Base-by-base conservation (phyloP, 2,329 filamentous ascomycete species). In the Raffaelea deltoideospora region DNA sequence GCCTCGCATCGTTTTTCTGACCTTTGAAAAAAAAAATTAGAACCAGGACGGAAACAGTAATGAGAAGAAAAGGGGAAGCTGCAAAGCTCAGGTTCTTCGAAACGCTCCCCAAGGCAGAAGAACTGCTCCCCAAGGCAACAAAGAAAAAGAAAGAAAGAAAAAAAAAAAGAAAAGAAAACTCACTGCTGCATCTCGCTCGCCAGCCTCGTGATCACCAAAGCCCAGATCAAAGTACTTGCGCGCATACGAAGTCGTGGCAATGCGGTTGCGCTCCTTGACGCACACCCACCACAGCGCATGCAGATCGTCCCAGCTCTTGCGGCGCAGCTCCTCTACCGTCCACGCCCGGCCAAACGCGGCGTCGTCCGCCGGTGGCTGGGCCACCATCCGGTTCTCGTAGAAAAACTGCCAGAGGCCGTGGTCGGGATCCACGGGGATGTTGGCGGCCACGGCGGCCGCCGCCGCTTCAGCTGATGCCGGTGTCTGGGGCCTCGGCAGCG, bases 321-420 rank as follows among this genome's bases (percentile, higher is more conserved):
- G 67, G 44, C 87, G 72, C 50, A 98, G 65, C 63, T 98, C 90
- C 59, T 84, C 73, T 8, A 82, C 76, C 10, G 70, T 76, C 90
- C 90, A 98, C 21, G 75, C 65, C 37, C 90, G 73, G 14, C 90
- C 90, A 56, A 90, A 79, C 44, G 71, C 63, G 34, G 65, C 54
- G 38, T 81, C 75, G 46, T 88, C 76, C 26, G 74, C 67, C 5
- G 87, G 86, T 8, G 76, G 76, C 47, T 69, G 68, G n/a, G 77
- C 60, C 50, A 75, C 71, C n/a, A n/a, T n/a, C 45, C 72, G 72
- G 45, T 77, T 69, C 43, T 67, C 67, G 49, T 78, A 75, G 60
- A 98, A 96, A 61, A 98, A 98, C 1, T 73, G 79, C 80, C 83
- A 96, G 10, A 98, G 76, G 22, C 86, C 88, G 41, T 98, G 90